Evolutionary conservation across 2,329 filamentous ascomycete species (phyloP).

Genomic region (Exophiala spinifera): DNA sequence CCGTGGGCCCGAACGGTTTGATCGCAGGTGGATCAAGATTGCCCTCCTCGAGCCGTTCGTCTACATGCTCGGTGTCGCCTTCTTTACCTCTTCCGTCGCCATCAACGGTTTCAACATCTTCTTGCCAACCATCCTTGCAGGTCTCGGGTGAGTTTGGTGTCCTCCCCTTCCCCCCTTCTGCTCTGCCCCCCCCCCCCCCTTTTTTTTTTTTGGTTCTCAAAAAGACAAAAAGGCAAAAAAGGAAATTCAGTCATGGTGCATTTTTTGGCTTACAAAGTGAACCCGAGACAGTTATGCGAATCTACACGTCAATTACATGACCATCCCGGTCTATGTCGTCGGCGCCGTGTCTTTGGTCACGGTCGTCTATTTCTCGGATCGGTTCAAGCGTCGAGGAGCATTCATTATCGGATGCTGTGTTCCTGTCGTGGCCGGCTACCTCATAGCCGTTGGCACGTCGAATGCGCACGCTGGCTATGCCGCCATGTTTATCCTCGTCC

Average conservation of each 20-base stretch:
- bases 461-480: conserved; percentile 34
- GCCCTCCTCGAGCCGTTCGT: conserved; percentile 19
- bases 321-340: conserved; percentile 55
- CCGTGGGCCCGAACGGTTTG: conserved; percentile 29
- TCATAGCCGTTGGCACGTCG: conserved; percentile 34
- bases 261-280: no score
- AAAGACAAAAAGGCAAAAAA: no score
- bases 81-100: conserved; percentile 34
- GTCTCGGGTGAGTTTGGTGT: conserved; percentile 22
- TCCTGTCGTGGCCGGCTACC: conserved; percentile 36
- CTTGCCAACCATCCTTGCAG: conserved; percentile 17
- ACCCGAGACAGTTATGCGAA: no score
- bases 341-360: conserved; percentile 35
- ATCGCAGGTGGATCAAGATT: conserved; percentile 23
- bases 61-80: conserved; percentile 22
- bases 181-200: no score
- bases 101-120: conserved; percentile 17
- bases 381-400: conserved; percentile 32
- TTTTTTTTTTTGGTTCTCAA: no score
- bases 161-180: no score
- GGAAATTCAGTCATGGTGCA: no score
- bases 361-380: conserved; percentile 32
- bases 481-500: conserved; percentile 35
- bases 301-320: conserved; percentile 46
- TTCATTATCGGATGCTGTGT: conserved; percentile 33